Conservation (phyloP, 2,329 filamentous ascomycete genomes). For the Phialophora expanda region DNA sequence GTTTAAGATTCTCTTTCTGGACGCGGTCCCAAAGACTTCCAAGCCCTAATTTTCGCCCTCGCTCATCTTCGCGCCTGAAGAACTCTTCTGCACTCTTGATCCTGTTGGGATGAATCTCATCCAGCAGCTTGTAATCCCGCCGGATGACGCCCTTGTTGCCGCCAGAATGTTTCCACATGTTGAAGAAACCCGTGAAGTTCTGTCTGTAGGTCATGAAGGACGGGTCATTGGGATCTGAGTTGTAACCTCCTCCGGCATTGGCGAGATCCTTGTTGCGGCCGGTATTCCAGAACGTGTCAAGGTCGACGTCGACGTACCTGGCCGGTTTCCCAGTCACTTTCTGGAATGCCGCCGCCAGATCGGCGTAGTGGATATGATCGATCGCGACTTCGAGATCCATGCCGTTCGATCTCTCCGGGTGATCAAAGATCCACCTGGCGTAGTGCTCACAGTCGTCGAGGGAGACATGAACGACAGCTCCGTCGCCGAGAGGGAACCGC, state of each 20-base stretch:
- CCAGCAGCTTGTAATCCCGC: slow-evolving; percentile 57
- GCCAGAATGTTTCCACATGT: slow-evolving; percentile 51
- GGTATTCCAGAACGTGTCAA: slow-evolving; percentile 47
- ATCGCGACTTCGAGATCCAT: slow-evolving; percentile 55
- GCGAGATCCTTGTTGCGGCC: slow-evolving; percentile 32
- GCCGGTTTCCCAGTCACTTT: slow-evolving; percentile 53
- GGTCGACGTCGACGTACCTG: slow-evolving; percentile 46
- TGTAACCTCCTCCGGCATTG: slow-evolving; percentile 47
- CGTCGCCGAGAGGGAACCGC: slow-evolving; percentile 48
- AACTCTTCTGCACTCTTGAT: slow-evolving; percentile 58
- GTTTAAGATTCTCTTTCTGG: slow-evolving; percentile 32
- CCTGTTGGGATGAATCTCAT: slow-evolving; percentile 59
- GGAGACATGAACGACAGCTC: slow-evolving; percentile 49
- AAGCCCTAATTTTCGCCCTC: slow-evolving; percentile 25
- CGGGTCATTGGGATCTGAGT: slow-evolving; percentile 45
- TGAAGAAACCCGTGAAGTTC: slow-evolving; percentile 62
- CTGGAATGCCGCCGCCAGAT: slow-evolving; percentile 51
- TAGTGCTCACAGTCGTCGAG: slow-evolving; percentile 57
- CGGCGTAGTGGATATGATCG: slow-evolving; percentile 49
- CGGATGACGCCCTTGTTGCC: slow-evolving; percentile 51
- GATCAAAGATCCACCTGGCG: slow-evolving; percentile 57
- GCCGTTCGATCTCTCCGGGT: slow-evolving; percentile 51
- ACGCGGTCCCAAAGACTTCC: slow-evolving; percentile 37
- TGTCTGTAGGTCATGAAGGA: slow-evolving; percentile 49
- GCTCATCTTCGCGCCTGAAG: slow-evolving; percentile 44